Evolutionary conservation across 176 grass and related monocot genomes (phyloP).

Genomic region (Olyra latifolia): DNA sequence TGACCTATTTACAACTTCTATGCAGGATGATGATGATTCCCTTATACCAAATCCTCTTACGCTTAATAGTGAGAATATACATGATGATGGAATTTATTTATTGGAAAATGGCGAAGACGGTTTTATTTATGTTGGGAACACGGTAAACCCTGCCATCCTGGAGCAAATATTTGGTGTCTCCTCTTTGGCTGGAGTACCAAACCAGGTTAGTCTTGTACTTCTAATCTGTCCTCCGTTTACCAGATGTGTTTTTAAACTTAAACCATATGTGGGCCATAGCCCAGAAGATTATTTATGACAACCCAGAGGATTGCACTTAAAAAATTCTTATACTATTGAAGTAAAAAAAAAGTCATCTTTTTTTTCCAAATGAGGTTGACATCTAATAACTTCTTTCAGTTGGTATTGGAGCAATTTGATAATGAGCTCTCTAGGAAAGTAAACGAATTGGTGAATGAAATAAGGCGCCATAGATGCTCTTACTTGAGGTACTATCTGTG

Average conservation of each 20-base stretch:
- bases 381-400: conserved; percentile 37
- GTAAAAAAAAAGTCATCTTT: background rate
- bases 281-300: background rate
- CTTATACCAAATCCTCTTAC: conserved; percentile 49
- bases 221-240: background rate
- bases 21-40: conserved; percentile 40
- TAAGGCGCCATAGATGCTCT: conserved; percentile 80
- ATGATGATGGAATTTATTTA: conserved; percentile 80
- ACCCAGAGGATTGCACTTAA: too few relatives aligned
- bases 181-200: conserved; percentile 57
- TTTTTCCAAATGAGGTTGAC: background rate
- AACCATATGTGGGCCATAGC: background rate
- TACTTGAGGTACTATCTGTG: conserved; percentile 55
- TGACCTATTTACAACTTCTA: background rate
- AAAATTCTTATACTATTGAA: background rate
- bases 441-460: conserved; percentile 83
- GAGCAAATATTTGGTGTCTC: conserved; percentile 69
- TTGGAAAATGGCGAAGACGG: conserved; percentile 88
- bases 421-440: conserved; percentile 80
- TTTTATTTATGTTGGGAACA: conserved; percentile 70
- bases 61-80: conserved; percentile 74
- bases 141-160: conserved; percentile 54
- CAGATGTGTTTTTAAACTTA: background rate
- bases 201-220: conserved; percentile 40
- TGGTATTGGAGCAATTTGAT: conserved; percentile 72